Conservation (phyloP, 345 rosid species). For the Eucalyptus sp. region DNA sequence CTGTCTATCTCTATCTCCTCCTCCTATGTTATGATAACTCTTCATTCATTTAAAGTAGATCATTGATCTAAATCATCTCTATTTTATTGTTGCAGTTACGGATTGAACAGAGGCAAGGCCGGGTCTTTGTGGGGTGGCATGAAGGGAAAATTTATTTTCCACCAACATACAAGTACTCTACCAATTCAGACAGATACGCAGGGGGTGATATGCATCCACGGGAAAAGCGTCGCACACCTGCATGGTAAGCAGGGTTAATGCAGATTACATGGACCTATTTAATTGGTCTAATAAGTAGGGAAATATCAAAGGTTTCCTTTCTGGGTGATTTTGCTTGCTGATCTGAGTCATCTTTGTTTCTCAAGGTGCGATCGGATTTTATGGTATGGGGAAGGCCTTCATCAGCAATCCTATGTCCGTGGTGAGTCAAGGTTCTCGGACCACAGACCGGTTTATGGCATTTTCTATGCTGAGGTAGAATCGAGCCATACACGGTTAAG, state of each 20-base stretch:
- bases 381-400: conserved; percentile 96
- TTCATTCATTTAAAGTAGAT: background rate
- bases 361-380: conserved; percentile 91
- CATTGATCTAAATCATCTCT: background rate
- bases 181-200: conserved; percentile 90
- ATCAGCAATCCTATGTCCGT: conserved; percentile 75
- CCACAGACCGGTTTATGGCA: conserved; percentile 95
- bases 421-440: conserved; percentile 96
- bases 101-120: conserved; percentile 82
- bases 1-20: background rate
- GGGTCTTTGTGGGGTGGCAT: conserved; percentile 82
- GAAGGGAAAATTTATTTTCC: conserved; percentile 98
- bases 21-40: background rate
- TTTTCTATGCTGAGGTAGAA: conserved; percentile 89
- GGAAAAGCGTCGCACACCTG: conserved; percentile 98
- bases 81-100: conserved; percentile 45
- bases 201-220: conserved; percentile 87
- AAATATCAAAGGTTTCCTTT: background rate
- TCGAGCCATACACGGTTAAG: conserved; percentile 62
- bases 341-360: background rate
- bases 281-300: background rate
- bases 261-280: background rate
- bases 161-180: conserved; percentile 97
- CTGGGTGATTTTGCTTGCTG: background rate
- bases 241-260: conserved; percentile 45